Conservation (phyloP, 441 rosid genomes). For the Populus trichocarpa region DNA sequence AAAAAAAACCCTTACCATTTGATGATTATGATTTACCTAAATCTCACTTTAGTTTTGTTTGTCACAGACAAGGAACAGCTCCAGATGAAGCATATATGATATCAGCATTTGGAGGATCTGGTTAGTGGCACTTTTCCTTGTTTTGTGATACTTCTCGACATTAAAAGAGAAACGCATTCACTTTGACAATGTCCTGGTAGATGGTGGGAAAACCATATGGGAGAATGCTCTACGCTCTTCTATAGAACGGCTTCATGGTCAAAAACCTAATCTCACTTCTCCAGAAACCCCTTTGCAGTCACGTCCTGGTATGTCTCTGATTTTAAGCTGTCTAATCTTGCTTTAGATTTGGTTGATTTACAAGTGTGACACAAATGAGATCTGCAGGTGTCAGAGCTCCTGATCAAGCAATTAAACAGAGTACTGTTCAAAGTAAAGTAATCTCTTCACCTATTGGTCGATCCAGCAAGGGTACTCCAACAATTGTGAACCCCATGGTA, state of each 20-base stretch:
- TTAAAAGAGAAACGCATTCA: conserved; percentile 13
- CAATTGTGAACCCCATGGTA: conserved; percentile 50
- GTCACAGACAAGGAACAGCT: conserved; percentile 77
- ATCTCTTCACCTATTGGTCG: conserved; percentile 52
- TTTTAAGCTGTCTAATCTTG: conserved; percentile 11
- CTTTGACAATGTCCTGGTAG: conserved; percentile 36
- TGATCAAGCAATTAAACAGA: conserved; percentile 55
- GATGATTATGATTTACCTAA: conserved; percentile 2
- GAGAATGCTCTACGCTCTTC: conserved; percentile 79
- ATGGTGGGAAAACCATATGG: conserved; percentile 85
- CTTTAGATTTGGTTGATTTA: conserved; percentile 12
- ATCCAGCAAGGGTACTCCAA: conserved; percentile 51
- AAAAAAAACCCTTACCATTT: neutral
- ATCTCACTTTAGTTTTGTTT: conserved; percentile 17
- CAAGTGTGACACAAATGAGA: conserved; percentile 17
- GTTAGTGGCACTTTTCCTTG: conserved; percentile 38
- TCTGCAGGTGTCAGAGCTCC: conserved; percentile 43
- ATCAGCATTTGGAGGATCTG: conserved; percentile 95
- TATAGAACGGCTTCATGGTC: conserved; percentile 60
- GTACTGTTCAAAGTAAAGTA: conserved; percentile 45
- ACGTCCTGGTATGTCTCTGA: conserved; percentile 51
- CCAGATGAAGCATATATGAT: conserved; percentile 98
- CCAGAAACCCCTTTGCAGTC: conserved; percentile 75
- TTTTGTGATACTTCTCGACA: neutral
- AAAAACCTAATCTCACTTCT: conserved; percentile 40